phyloP scores from a whole-genome alignment of 331 rosid species.

The Erythrophleum ivorense region DNA sequence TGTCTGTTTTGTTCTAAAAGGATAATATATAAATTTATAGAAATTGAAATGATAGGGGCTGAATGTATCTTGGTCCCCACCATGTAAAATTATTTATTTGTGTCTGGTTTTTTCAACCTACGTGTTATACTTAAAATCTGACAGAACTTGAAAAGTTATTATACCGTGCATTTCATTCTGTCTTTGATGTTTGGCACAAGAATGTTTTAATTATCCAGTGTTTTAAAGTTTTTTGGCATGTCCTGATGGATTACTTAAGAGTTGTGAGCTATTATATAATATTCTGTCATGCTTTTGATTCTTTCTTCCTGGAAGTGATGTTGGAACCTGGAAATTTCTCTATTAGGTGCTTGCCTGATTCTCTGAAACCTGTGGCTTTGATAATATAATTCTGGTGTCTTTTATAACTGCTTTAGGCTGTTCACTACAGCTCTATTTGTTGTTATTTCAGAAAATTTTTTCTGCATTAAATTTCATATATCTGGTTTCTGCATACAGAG shows the following conservation, averaged over 20 bases:
- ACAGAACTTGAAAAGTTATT: slow-evolving; percentile 1
- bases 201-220: not conserved
- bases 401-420: slow-evolving; percentile 8
- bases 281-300: slow-evolving; percentile 3
- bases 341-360: slow-evolving; percentile 15
- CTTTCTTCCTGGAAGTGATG: not conserved
- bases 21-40: slow-evolving; percentile 20
- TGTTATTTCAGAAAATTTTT: not conserved
- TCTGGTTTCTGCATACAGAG: slow-evolving; percentile 54
- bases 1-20: not conserved
- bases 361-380: slow-evolving; percentile 17
- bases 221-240: not conserved
- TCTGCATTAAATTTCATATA: slow-evolving; percentile 22
- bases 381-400: slow-evolving; percentile 13
- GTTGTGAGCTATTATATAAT: not conserved
- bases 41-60: not conserved
- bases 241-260: slow-evolving; percentile 11
- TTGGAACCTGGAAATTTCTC: slow-evolving; percentile 30
- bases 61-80: slow-evolving; percentile 7
- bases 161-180: not conserved
- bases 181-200: not conserved
- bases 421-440: slow-evolving; percentile 14
- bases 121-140: not conserved
- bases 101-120: not conserved
- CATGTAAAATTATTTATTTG: slow-evolving; percentile 8